Base-by-base conservation (phyloP, 2,329 filamentous ascomycete genomes). In the Penicillium sp. region DNA sequence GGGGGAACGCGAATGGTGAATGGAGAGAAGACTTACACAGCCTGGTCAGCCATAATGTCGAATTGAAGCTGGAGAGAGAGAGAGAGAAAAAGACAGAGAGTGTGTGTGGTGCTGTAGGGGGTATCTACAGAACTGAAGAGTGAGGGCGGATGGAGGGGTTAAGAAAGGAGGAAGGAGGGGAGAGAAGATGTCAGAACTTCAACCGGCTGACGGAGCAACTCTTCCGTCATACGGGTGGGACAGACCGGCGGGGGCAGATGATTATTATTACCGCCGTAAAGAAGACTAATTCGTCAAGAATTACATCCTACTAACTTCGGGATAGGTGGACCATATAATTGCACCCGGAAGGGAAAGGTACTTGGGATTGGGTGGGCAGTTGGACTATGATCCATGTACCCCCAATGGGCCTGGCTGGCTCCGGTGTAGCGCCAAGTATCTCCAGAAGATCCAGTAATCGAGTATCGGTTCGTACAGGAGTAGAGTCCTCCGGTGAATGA, bases 11-110 rank as follows among this genome's bases (percentile, higher is more conserved):
- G 45, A n/a, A 16, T 55, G 45, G 38, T 7, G 22, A 57, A 43
- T 48, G 38, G 37, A 52, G 45, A 38, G 28, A 30, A 26, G 26
- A 80, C 78, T 80, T 75, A 80, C 78, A 79, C 76, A 76, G 77
- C 78, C 65, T 79, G 68, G 60, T 76, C 75, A 68, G 76, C 74
- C 78, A 80, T 80, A 67, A 70, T 78, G 72, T 54, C n/a, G 55
- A 57, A 61, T 61, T 59, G 59, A 59, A 61, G 59, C 60, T 56
- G 52, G 45, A 40, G 35, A 53, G 51, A 46, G 49, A 48, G 19
- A 22, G 19, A 22, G 19, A 22, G 19, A 22, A 22, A 22, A 22
- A 22, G 19, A 22, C 19, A 22, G 19, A 22, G 19, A 22, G 19
- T 22, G 19, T 22, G 19, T 22, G 46, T 65, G 71, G 75, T 55